Evolutionary conservation across 352 stramenopile genomes (phyloP).

Genomic region (Globisporangium radiosum): DNA sequence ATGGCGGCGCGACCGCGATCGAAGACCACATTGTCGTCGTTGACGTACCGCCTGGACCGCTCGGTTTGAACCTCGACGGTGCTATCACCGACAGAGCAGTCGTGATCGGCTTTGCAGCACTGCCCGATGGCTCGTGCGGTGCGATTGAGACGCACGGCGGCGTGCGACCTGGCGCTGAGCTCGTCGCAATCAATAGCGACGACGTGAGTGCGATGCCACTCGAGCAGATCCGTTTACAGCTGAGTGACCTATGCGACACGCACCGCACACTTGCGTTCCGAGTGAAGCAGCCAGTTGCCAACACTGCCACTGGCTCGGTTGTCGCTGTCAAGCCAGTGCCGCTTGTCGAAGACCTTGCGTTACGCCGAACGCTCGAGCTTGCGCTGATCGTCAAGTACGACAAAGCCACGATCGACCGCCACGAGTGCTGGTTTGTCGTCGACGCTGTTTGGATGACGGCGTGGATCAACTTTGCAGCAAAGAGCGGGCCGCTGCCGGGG

Average conservation of each 20-base stretch:
- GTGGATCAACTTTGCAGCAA: constrained; percentile 49
- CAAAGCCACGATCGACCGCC: constrained; percentile 39
- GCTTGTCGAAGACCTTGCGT: constrained; percentile 41
- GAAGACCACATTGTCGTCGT: constrained; percentile 31
- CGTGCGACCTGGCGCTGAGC: constrained; percentile 29
- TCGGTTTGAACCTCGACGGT: constrained; percentile 54
- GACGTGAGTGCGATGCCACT: constrained; percentile 43
- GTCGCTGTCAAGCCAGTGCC: constrained; percentile 13
- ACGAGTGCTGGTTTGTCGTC: constrained; percentile 71
- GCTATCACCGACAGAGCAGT: constrained; percentile 27
- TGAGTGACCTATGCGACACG: constrained; percentile 25
- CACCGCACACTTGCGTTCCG: constrained; percentile 40
- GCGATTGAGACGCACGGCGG: constrained; percentile 34
- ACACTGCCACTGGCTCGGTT: neutral
- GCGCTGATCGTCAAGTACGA: constrained; percentile 51
- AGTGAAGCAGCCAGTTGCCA: constrained; percentile 15
- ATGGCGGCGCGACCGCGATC: neutral
- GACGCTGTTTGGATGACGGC: constrained; percentile 56
- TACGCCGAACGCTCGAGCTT: constrained; percentile 52
- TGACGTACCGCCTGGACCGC: constrained; percentile 37
- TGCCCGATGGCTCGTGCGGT: constrained; percentile 44
- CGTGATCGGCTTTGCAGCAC: constrained; percentile 51
- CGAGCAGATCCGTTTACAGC: constrained; percentile 31
- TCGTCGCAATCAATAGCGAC: constrained; percentile 58
- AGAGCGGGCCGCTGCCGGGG: constrained; percentile 36